Conservation (phyloP, 805 yeast genomes). For the Metschnikowia rubicola region DNA sequence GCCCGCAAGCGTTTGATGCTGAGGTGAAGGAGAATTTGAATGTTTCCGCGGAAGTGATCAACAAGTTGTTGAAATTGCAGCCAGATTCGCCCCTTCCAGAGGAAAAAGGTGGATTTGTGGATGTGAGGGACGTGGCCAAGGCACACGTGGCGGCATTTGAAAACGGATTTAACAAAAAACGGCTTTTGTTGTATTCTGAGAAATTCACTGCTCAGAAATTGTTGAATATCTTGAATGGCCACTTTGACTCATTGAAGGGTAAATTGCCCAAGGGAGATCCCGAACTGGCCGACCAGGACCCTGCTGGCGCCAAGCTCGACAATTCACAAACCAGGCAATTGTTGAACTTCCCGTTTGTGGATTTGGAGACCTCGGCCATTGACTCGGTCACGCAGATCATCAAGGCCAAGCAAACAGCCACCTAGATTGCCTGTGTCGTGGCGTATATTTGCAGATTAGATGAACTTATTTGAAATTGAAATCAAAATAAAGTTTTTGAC, state of each 20-base stretch:
- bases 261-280: conserved; percentile 43
- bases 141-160: conserved; percentile 19
- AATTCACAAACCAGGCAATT: conserved; percentile 12
- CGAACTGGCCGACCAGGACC: background rate
- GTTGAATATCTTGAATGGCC: conserved; percentile 30
- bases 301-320: conserved; percentile 7
- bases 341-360: conserved; percentile 13
- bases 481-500: no score
- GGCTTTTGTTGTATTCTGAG: conserved; percentile 27
- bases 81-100: background rate
- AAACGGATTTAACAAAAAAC: conserved; percentile 18
- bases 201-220: conserved; percentile 27
- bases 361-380: conserved; percentile 35
- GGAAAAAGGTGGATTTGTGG: conserved; percentile 3
- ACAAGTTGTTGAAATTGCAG: background rate
- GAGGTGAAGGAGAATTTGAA: conserved; percentile 21
- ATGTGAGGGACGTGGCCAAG: conserved; percentile 21
- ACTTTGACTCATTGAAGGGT: conserved; percentile 42
- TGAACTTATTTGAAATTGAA: no score
- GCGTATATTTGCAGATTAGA: no score
- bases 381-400: conserved; percentile 20
- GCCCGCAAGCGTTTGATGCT: conserved; percentile 49
- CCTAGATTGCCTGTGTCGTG: no score
- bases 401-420: no score
- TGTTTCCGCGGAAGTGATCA: conserved; percentile 21